These are phyloP conservation scores for Pestalotiopsis sp. DNA, from an alignment of 2,329 filamentous ascomycete genomes.

Conservation along the genomic window DNA sequence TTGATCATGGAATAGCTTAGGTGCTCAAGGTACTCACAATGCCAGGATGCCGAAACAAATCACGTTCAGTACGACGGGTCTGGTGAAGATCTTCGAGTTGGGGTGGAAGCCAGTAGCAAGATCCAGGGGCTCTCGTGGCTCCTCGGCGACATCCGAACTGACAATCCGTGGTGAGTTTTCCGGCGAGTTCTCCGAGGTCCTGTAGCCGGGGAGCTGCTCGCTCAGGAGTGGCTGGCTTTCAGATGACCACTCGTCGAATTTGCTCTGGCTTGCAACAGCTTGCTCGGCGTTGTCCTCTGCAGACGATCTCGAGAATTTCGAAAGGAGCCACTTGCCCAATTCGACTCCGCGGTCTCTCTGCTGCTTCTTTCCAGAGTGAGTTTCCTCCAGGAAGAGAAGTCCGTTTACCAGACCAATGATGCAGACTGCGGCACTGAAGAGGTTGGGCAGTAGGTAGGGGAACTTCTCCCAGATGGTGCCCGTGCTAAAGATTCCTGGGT, in stretches of 20 bases:
- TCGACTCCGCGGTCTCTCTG: constrained; percentile 77
- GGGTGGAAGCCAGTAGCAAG: constrained; percentile 32
- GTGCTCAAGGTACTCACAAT: constrained; percentile 68
- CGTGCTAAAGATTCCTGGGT: constrained; percentile 71
- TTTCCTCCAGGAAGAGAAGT: constrained; percentile 81
- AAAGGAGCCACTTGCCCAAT: constrained; percentile 71
- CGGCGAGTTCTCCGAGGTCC: constrained; percentile 60
- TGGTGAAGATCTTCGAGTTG: constrained; percentile 71
- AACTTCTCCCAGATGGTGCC: constrained; percentile 83
- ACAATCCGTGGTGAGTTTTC: constrained; percentile 40
- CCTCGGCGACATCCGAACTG: constrained; percentile 28
- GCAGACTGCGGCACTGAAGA: constrained; percentile 66
- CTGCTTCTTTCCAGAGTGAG: constrained; percentile 80
- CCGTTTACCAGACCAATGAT: constrained; percentile 66
- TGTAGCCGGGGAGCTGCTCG: constrained; percentile 70
- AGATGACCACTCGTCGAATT: constrained; percentile 32
- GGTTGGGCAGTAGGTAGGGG: constrained; percentile 71
- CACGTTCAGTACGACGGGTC: constrained; percentile 84
- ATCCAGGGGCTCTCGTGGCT: constrained; percentile 40
- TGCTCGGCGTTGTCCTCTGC: constrained; percentile 39
- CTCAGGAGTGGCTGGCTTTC: constrained; percentile 65
- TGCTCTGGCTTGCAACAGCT: background rate
- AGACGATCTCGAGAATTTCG: constrained; percentile 41
- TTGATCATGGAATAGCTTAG: background rate
- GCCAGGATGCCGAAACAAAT: constrained; percentile 89